Evolutionary conservation across 225 moss, liverwort and hornwort species (phyloP).

Genomic region (Physcomitrium patens): DNA sequence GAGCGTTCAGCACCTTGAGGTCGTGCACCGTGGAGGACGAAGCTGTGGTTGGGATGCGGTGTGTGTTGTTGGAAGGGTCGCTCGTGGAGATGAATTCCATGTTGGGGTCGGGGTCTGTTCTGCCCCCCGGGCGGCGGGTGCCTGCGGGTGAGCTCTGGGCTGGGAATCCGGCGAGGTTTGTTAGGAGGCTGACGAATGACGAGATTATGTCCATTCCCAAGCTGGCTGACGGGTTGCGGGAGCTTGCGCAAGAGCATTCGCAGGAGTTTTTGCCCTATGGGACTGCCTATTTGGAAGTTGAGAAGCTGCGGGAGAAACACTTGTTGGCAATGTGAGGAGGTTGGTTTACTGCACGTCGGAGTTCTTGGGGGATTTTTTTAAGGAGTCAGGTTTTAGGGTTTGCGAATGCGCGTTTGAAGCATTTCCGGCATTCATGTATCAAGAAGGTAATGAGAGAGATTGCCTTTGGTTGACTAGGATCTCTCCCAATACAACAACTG

Average conservation of each 20-base stretch:
- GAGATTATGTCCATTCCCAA: conserved; percentile 79
- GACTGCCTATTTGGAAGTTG: conserved; percentile 83
- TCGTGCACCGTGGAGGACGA: conserved; percentile 92
- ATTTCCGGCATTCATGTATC: too few relatives aligned
- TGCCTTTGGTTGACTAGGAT: too few relatives aligned
- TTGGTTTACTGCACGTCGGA: background rate
- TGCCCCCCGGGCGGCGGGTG: conserved; percentile 89
- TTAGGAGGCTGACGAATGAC: conserved; percentile 71
- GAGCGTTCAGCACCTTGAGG: conserved; percentile 74
- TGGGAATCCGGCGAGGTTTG: conserved; percentile 89
- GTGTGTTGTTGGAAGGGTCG: conserved; percentile 89
- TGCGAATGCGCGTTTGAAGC: background rate
- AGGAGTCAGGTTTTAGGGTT: conserved; percentile 33
- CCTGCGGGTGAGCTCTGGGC: conserved; percentile 94
- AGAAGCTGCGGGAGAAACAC: conserved; percentile 71
- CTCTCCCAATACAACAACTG: background rate
- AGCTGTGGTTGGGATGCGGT: conserved; percentile 79
- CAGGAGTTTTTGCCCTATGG: conserved; percentile 82
- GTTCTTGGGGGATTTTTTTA: conserved; percentile 2
- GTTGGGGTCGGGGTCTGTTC: conserved; percentile 77
- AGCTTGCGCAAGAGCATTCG: conserved; percentile 67
- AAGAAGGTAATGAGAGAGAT: too few relatives aligned
- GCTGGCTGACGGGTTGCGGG: conserved; percentile 65
- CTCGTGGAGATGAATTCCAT: conserved; percentile 84
- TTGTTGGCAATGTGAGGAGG: conserved; percentile 40